Percentiles rank a stretch among this genome's conserved stretches.
phyloP scores from a whole-genome alignment of 805 yeast species.

The Pichia californica region DNA sequence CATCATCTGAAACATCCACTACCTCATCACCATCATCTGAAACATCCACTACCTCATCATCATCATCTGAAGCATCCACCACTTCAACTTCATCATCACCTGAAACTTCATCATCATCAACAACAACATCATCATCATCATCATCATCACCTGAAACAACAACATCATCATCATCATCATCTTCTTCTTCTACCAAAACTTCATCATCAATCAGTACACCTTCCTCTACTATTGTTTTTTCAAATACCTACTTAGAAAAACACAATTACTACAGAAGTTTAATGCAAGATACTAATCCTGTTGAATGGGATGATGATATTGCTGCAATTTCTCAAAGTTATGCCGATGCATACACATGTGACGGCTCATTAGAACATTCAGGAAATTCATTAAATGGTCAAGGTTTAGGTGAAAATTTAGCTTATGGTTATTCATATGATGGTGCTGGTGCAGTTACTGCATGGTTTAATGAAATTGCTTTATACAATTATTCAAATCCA shows the following conservation, averaged over 20 bases:
- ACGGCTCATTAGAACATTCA: conserved; percentile 55
- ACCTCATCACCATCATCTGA: background rate
- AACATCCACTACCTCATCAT: background rate
- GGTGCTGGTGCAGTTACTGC: conserved; percentile 57
- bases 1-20: conserved; percentile 1
- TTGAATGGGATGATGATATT: conserved; percentile 51
- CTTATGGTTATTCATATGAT: conserved; percentile 52
- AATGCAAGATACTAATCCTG: conserved; percentile 41
- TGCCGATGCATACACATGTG: conserved; percentile 52
- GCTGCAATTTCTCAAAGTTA: conserved; percentile 50
- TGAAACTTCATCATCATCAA: conserved; percentile 5
- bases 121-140: conserved; percentile 11
- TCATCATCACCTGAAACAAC: conserved; percentile 9
- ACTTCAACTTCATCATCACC: conserved; percentile 4
- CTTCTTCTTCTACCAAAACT: conserved; percentile 7
- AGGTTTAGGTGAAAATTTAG: conserved; percentile 66
- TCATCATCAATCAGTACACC: conserved; percentile 6
- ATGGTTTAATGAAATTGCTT: conserved; percentile 64
- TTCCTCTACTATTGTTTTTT: conserved; percentile 29
- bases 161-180: conserved; percentile 12
- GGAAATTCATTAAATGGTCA: conserved; percentile 43
- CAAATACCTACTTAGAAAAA: conserved; percentile 42
- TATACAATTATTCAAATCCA: conserved; percentile 47
- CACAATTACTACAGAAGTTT: conserved; percentile 54
- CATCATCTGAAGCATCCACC: conserved; percentile 13